Evolutionary conservation across 2,329 filamentous ascomycete species (phyloP), one percentile per base, ranked within the genome.

Genomic region (Aspergillus quadricinctus): DNA sequence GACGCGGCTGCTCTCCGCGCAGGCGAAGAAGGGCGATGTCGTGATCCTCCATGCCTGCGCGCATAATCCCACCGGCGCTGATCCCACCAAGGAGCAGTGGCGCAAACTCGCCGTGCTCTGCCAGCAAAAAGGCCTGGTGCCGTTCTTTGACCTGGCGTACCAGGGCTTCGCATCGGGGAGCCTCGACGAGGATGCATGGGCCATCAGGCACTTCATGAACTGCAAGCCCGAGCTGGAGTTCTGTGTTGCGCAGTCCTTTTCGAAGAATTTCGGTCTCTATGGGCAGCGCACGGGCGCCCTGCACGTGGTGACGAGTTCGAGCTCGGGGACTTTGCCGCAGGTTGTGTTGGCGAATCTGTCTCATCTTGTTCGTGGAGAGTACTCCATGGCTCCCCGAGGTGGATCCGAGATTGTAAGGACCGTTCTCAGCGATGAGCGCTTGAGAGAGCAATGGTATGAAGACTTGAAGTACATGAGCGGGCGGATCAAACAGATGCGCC

Each of bases 21-120:
- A 60, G 28, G 92, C 92, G 7, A 86, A 88, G 1, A 84, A 89
- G 50, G 84, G 84, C 64, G 92, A 89, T 72, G 85, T 97, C 72
- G 86, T 97, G 69, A 83, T 97, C 50, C 83, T 96, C 31, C 93
- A 97, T 75, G 89, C 91, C 59, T 97, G 94, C 73, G 93, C 94
- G 28, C 94, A 97, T 80, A 97, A 97, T 78, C 94, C 94, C 25
- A 97, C 93, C 0, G 93, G 94, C 52, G 91, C 96, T 58, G 93
- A 97, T 75, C 92, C 92, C 2, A 95, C 89, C 21, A 81, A 87
- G 62, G 89, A 92, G 48, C 92, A 97, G 78, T 97, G 93, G 93
- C 89, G 87, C 72, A 83, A 95, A 77, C 84, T 97, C 55, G 91
- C 91, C 43, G 75, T 80, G 31, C 75, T 96, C 41, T 85, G 96